Base-by-base conservation (phyloP, 2,329 filamentous ascomycete species). In the Aspergillus ruber region DNA sequence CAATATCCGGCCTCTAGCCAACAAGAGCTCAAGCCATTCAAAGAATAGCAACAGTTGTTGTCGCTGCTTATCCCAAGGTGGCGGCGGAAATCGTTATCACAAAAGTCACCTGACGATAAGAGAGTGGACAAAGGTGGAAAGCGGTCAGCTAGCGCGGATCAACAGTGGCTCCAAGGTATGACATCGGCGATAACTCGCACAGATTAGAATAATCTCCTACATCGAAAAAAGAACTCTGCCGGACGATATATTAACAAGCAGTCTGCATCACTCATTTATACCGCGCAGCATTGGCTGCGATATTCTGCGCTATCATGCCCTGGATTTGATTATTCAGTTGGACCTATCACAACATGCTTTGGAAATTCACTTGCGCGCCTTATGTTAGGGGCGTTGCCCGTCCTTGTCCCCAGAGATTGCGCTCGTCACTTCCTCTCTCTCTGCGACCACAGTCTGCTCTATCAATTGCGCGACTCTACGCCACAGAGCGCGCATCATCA, bases 301-400 rank as follows among this genome's bases (percentile, higher is more conserved):
- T 42, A 20, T 33, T 27, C 21, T 21, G 40, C 40, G 35, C 45
- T 58, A 55, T 10, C 44, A 62, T 63, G 57, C 50, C 54, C 50
- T 61, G 54, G 48, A 50, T 20, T 13, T 43, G 35, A n/a, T 7
- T 23, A 23, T 12, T n/a, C 38, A 13, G 40, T 47, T 5, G 6
- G 33, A 23, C 23, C 20, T 51, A 33, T 44, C 41, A 32, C 50
- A 59, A 47, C 23, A 62, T 62, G 60, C 50, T 60, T 53, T 60
- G 56, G 58, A 59, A 57, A 51, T 51, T 52, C 45, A 56, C 56
- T 44, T 59, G 55, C 54, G 27, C 55, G 50, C 63, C 65, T 56
- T 64, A 46, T 57, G 59, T 57, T 40, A 62, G 61, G 63, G 62
- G 58, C 52, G 53, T 58, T 20, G 48, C 56, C 45, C 59, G 55